phyloP scores from a whole-genome alignment of 108 stramenopile genomes.

The Cyclotella atomus region DNA sequence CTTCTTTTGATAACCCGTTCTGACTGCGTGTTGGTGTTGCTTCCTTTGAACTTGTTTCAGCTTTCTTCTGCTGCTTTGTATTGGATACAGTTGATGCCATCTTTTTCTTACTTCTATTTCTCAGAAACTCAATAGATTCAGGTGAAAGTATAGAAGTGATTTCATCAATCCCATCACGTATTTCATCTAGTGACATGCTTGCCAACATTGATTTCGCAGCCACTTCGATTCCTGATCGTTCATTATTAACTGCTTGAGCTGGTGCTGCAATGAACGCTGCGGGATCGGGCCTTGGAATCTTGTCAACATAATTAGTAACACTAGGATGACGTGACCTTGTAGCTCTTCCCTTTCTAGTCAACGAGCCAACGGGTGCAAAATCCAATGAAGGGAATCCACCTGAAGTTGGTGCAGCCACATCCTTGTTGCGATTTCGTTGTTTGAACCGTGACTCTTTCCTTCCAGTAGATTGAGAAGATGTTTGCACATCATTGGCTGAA shows the following conservation, averaged over 20 bases:
- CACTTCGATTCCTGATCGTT: slow-evolving; percentile 4
- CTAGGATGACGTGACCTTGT: neutral
- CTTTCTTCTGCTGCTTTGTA: neutral
- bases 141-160: slow-evolving; percentile 65
- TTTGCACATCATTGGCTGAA: neutral
- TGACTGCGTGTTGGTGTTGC: neutral
- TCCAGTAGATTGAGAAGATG: neutral
- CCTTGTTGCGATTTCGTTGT: slow-evolving; percentile 32
- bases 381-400: slow-evolving; percentile 55
- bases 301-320: slow-evolving; percentile 2
- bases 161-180: slow-evolving; percentile 61
- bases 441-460: slow-evolving; percentile 49
- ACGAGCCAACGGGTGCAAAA: slow-evolving; percentile 46
- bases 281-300: neutral
- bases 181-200: slow-evolving; percentile 74
- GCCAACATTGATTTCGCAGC: slow-evolving; percentile 65
- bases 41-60: neutral
- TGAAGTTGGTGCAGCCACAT: slow-evolving; percentile 18
- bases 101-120: slow-evolving; percentile 47
- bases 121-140: slow-evolving; percentile 70
- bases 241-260: neutral
- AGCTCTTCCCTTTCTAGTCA: slow-evolving; percentile 40
- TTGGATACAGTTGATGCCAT: slow-evolving; percentile 16
- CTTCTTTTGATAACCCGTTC: neutral
- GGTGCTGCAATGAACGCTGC: neutral